A percentile compares a stretch with the other conserved stretches of the same genome.
phyloP scores from a whole-genome alignment of 2,329 filamentous ascomycete genomes.

The Stachybotrys chlorohalonatus region DNA sequence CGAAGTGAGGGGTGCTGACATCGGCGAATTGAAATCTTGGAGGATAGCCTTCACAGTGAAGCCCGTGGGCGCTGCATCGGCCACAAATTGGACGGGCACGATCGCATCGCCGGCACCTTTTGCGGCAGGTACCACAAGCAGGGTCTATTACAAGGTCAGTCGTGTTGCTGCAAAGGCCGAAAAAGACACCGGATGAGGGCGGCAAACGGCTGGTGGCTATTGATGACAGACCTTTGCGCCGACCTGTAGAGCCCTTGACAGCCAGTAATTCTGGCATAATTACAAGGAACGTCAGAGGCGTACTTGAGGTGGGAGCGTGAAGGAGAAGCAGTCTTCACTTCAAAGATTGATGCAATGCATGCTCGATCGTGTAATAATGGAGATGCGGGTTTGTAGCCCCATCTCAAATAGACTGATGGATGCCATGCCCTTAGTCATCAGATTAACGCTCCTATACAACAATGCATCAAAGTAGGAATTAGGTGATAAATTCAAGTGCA shows the following conservation, averaged over 20 bases:
- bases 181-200: too few species aligned
- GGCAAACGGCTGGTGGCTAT: not conserved
- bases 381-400: too few species aligned
- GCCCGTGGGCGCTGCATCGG: slow-evolving; percentile 16
- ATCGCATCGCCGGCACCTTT: slow-evolving; percentile 22
- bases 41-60: slow-evolving; percentile 20
- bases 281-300: not conserved
- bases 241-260: slow-evolving; percentile 8
- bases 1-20: not conserved
- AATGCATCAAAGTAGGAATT: too few species aligned
- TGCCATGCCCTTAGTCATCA: too few species aligned
- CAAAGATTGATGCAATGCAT: too few species aligned
- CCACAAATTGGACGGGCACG: slow-evolving; percentile 17
- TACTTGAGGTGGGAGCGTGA: not conserved
- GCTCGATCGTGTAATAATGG: too few species aligned
- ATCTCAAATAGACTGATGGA: too few species aligned
- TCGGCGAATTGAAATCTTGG: slow-evolving; percentile 19
- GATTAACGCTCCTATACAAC: too few species aligned
- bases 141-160: slow-evolving; percentile 10
- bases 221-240: slow-evolving; percentile 8
- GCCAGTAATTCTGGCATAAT: not conserved
- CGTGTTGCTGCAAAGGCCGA: too few species aligned
- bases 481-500: too few species aligned
- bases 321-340: too few species aligned
- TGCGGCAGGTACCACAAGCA: slow-evolving; percentile 20